Evolutionary conservation across 352 stramenopile genomes (phyloP).

Genomic region (Pythium vanterpoolii): DNA sequence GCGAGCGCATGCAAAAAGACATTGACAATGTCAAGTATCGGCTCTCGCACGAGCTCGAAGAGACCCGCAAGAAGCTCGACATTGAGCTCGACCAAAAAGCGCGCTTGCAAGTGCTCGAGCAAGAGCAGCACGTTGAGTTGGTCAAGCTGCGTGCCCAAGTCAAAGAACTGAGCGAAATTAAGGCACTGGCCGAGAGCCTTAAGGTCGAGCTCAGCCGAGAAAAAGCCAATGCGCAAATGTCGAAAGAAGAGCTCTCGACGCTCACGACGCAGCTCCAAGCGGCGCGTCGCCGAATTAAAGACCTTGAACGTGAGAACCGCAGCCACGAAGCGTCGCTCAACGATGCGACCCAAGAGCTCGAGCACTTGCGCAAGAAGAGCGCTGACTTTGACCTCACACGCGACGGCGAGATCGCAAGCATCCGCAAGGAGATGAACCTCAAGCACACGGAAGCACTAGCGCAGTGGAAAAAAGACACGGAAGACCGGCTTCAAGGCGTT

Average conservation of each 20-base stretch:
- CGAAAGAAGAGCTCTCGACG: slow-evolving; percentile 73
- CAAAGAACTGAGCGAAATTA: slow-evolving; percentile 61
- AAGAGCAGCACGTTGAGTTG: slow-evolving; percentile 77
- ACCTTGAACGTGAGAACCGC: slow-evolving; percentile 68
- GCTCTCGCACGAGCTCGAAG: slow-evolving; percentile 69
- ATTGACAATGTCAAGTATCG: slow-evolving; percentile 55
- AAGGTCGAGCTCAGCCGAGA: slow-evolving; percentile 53
- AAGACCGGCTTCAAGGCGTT: slow-evolving; percentile 63
- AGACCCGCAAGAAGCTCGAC: slow-evolving; percentile 79
- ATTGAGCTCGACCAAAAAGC: slow-evolving; percentile 72
- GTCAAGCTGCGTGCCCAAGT: slow-evolving; percentile 71
- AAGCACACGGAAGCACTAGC: slow-evolving; percentile 73
- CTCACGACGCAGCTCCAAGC: slow-evolving; percentile 67
- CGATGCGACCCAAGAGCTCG: slow-evolving; percentile 60
- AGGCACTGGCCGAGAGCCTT: slow-evolving; percentile 49
- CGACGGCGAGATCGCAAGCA: slow-evolving; percentile 61
- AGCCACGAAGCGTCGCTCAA: slow-evolving; percentile 40
- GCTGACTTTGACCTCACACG: slow-evolving; percentile 66
- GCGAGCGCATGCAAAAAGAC: slow-evolving; percentile 75
- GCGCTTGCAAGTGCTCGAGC: slow-evolving; percentile 67
- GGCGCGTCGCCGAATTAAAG: slow-evolving; percentile 61
- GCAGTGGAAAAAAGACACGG: slow-evolving; percentile 76
- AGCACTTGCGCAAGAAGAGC: slow-evolving; percentile 73
- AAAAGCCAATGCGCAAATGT: slow-evolving; percentile 54
- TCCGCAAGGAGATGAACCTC: slow-evolving; percentile 72